Percentiles rank a stretch among this genome's conserved stretches.
phyloP scores from a whole-genome alignment of 2,329 filamentous ascomycete species.

The Hymenoscyphus salicellus region DNA sequence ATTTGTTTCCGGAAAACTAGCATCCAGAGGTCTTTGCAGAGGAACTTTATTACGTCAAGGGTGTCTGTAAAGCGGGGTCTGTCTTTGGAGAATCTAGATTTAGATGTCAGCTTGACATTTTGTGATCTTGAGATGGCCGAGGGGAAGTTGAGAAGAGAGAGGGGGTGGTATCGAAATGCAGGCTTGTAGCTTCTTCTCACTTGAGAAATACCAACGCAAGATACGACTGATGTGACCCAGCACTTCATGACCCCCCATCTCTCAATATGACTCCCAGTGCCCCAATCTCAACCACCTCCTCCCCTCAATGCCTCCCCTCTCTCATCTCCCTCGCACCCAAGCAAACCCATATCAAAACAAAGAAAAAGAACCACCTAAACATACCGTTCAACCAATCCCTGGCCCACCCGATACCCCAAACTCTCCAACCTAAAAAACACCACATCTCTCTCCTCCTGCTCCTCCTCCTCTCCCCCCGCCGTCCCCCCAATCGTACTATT shows the following conservation, averaged over 20 bases:
- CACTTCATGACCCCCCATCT: not conserved
- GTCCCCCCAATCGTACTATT: conserved; percentile 63
- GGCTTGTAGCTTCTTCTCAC: not conserved
- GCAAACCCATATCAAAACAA: not conserved
- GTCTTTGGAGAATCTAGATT: conserved; percentile 70
- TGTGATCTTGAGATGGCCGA: too few relatives aligned
- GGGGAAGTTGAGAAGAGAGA: too few relatives aligned
- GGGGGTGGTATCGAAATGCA: too few relatives aligned
- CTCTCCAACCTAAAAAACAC: conserved; percentile 81
- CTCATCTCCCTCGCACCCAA: not conserved
- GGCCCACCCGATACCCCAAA: conserved; percentile 85
- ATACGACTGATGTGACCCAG: too few relatives aligned
- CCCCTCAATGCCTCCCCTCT: not conserved
- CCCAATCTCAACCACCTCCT: not conserved
- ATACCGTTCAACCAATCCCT: conserved; percentile 87
- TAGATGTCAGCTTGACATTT: not conserved
- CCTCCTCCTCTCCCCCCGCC: conserved; percentile 57
- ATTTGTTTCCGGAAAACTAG: conserved; percentile 95
- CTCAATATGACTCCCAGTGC: not conserved
- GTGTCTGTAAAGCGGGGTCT: conserved; percentile 87
- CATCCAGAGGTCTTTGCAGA: conserved; percentile 98
- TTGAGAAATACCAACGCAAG: too few relatives aligned
- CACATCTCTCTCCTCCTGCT: conserved; percentile 80
- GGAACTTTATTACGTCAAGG: conserved; percentile 94
- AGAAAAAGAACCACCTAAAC: conserved; percentile 28